Conservation (phyloP, 1,139 yeast species). For the Nakaseomyces uthaithaninus region DNA sequence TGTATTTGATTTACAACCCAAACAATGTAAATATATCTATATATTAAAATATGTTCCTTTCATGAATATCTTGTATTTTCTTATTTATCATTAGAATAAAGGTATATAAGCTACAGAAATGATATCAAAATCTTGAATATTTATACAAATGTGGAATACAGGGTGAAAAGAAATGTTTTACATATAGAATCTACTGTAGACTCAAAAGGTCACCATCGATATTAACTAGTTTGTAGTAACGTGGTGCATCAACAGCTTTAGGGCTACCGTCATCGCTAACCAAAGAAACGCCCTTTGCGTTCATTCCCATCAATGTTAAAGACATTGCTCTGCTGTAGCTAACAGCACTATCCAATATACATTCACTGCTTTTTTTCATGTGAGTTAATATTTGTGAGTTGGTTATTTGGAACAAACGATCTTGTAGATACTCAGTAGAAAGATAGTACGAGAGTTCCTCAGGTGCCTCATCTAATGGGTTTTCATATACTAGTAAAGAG, state of each 20-base stretch:
- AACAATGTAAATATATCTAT: not conserved
- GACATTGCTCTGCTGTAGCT: constrained; percentile 30
- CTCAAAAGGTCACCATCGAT: constrained; percentile 30
- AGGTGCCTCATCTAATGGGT: constrained; percentile 35
- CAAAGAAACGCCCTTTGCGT: constrained; percentile 15
- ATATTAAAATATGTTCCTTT: not conserved
- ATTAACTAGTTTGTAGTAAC: constrained; percentile 27
- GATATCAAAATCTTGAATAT: no score
- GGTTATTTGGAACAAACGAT: constrained; percentile 27
- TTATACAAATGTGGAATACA: no score
- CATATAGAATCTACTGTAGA: constrained; percentile 12
- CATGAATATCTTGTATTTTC: no score
- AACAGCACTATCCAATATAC: constrained; percentile 26
- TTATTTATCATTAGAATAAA: not conserved
- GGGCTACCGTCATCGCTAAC: constrained; percentile 8
- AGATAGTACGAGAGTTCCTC: constrained; percentile 24
- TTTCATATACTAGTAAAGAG: constrained; percentile 44
- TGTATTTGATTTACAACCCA: not conserved
- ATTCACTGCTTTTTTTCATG: constrained; percentile 25
- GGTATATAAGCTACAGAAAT: no score
- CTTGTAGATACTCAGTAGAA: constrained; percentile 26
- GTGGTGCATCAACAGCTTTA: constrained; percentile 14
- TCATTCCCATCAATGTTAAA: constrained; percentile 19
- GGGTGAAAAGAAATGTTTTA: no score
- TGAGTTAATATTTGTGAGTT: constrained; percentile 23